These are phyloP conservation scores for Beta lomatogona DNA, from an alignment of 179 eudicot genomes.

Conservation along the genomic window DNA sequence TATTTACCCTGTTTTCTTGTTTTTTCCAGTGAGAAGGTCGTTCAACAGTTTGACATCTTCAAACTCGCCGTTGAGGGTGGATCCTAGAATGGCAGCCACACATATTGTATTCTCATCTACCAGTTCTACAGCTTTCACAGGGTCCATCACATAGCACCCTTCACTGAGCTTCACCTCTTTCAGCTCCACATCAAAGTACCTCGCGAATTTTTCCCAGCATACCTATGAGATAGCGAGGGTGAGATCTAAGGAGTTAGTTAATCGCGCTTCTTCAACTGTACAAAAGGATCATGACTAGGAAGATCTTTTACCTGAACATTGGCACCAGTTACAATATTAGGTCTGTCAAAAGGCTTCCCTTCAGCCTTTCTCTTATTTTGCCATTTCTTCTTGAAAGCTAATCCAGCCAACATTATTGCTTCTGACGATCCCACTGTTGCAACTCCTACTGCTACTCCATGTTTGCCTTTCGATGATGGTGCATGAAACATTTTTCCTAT, in stretches of 20 bases:
- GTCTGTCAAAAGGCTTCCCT: conserved; percentile 52
- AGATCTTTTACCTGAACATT: conserved; percentile 48
- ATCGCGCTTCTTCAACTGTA: not conserved
- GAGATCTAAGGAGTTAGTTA: not conserved
- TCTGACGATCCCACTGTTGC: conserved; percentile 73
- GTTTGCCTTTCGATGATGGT: conserved; percentile 40
- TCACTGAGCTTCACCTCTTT: conserved; percentile 62
- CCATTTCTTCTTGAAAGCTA: conserved; percentile 71
- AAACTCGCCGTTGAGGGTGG: conserved; percentile 64
- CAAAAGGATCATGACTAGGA: not conserved
- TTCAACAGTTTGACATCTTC: conserved; percentile 63
- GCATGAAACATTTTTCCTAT: conserved; percentile 59
- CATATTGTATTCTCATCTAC: conserved; percentile 67
- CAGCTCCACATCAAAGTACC: conserved; percentile 64
- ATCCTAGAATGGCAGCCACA: conserved; percentile 72
- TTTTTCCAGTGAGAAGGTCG: conserved; percentile 48
- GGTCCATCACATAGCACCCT: conserved; percentile 64
- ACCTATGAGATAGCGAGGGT: conserved; percentile 26
- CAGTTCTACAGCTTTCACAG: conserved; percentile 51
- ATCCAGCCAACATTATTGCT: conserved; percentile 67
- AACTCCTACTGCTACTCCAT: conserved; percentile 51
- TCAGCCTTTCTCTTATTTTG: conserved; percentile 50
- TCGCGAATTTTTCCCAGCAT: conserved; percentile 70
- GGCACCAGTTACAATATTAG: conserved; percentile 66
- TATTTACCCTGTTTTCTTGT: conserved; percentile 56